Evolutionary conservation across 2,329 filamentous ascomycete species (phyloP), one percentile per base, ranked within the genome.

Genomic region (Fusarium pseudonygamai): DNA sequence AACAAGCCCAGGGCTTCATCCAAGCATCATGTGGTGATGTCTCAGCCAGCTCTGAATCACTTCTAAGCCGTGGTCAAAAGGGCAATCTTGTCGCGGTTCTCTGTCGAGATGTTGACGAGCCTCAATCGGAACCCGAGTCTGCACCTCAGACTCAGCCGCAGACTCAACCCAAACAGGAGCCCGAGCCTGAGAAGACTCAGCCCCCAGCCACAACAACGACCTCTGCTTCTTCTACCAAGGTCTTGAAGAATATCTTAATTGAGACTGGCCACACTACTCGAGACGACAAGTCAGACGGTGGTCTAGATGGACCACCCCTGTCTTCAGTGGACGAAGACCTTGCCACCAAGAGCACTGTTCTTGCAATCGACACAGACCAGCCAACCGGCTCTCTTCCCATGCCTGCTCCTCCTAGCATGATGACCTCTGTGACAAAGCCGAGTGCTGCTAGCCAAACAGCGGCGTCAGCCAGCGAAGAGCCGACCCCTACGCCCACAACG

Each of bases 41-140:
- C 14, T 61, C 72, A 15, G 69, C 75, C 2, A 67, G 77, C 24
- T 53, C 71, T 1, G 73, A 78, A 22, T 81, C 84, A 5, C 69
- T 86, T 18, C 69, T 86, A 20, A 79, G 78, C 10, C 80, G 81
- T 42, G 83, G 80, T 4, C 74, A 84, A 60, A 65, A 74, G 26
- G 84, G 83, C 7, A 78, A 81, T 39, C 76, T 86, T 12, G 77
- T 83, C n/a, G 72, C 74, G 12, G 70, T 82, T 5, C 73, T 85
- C 10, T 86, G 84, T 60, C 73, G 71, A 36, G 47, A 68, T 24
- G 43, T 69, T 16, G 64, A 62, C 14, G 71, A 75, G 30, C 40
- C 58, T 24, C 60, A 71, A n/a, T 39, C 75, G 20, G 24, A 62
- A 28, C 47, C 66, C n/a, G 6, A 67, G 30, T 39, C 45, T 3